A percentile compares a stretch with the other conserved stretches of the same genome.
These are phyloP conservation scores for Chlorella sp. DNA, from an alignment of 139 green algal genomes.

Conservation along the genomic window DNA sequence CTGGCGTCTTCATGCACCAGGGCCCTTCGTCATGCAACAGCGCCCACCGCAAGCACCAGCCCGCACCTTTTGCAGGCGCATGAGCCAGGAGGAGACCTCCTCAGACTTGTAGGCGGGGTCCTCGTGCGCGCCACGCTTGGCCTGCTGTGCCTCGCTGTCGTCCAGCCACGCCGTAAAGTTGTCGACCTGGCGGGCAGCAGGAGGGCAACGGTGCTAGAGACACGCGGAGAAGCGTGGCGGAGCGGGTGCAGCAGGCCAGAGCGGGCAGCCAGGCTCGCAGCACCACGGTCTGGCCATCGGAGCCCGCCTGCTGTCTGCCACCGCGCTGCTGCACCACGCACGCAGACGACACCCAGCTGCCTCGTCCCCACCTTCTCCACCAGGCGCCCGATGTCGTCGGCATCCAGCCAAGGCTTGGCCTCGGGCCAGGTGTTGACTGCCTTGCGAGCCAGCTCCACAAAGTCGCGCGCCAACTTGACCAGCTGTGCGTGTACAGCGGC, in stretches of 20 bases:
- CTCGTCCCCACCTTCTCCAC: constrained; percentile 52
- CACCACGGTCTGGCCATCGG: not conserved
- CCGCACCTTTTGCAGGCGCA: constrained; percentile 45
- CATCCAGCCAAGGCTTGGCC: constrained; percentile 88
- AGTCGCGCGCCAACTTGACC: constrained; percentile 51
- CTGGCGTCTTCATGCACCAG: too few species aligned
- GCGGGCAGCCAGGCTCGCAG: not conserved
- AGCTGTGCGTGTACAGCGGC: too few species aligned
- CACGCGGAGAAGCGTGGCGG: not conserved
- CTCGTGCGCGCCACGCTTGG: constrained; percentile 62
- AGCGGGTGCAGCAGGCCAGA: not conserved
- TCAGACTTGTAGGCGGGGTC: constrained; percentile 62
- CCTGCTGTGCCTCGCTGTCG: constrained; percentile 68
- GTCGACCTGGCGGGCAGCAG: constrained; percentile 42
- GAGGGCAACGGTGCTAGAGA: not conserved
- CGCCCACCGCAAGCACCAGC: too few species aligned
- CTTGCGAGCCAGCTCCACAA: constrained; percentile 58
- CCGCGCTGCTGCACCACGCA: not conserved
- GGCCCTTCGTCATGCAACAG: too few species aligned
- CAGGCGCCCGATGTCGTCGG: constrained; percentile 63
- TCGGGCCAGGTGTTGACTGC: constrained; percentile 66
- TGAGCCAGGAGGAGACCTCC: constrained; percentile 51
- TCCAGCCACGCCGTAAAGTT: constrained; percentile 71
- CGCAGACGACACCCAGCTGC: not conserved
- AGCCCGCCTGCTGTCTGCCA: not conserved